phyloP scores from a whole-genome alignment of 192 early-diverging fungal species.

The Lunasporangiospora selenospora region DNA sequence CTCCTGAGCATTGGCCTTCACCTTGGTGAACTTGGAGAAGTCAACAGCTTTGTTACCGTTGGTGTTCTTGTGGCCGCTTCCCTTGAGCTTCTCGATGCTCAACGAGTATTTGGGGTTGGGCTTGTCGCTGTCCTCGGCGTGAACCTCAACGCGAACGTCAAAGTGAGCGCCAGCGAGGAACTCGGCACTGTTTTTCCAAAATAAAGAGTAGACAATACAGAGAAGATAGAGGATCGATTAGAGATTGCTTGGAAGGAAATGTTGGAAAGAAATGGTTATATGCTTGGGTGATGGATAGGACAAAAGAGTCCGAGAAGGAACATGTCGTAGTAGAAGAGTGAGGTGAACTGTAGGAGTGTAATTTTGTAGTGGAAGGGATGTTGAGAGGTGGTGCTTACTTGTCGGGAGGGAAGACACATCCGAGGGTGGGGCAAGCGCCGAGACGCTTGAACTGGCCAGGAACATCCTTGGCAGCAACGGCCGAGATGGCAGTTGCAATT shows the following conservation, averaged over 20 bases:
- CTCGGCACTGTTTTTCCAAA: slow-evolving; percentile 57
- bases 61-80: slow-evolving; percentile 14
- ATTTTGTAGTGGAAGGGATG: neutral
- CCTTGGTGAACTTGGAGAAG: slow-evolving; percentile 52
- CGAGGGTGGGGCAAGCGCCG: slow-evolving; percentile 55
- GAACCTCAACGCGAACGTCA: slow-evolving; percentile 68
- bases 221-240: slow-evolving; percentile 3
- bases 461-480: slow-evolving; percentile 35
- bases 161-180: slow-evolving; percentile 64
- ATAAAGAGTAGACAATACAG: too few species aligned
- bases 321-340: too few species aligned
- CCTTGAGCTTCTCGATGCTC: slow-evolving; percentile 55
- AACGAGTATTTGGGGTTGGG: slow-evolving; percentile 50
- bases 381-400: slow-evolving; percentile 29
- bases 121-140: slow-evolving; percentile 54
- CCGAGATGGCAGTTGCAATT: slow-evolving; percentile 31
- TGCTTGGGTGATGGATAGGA: neutral
- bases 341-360: too few species aligned
- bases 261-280: neutral
- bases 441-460: slow-evolving; percentile 56
- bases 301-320: neutral
- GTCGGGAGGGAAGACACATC: slow-evolving; percentile 56
- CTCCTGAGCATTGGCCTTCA: slow-evolving; percentile 32
- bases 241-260: too few species aligned
- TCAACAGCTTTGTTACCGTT: slow-evolving; percentile 38